Conservation (phyloP, 2,329 filamentous ascomycete genomes). For the Exophiala sideris region DNA sequence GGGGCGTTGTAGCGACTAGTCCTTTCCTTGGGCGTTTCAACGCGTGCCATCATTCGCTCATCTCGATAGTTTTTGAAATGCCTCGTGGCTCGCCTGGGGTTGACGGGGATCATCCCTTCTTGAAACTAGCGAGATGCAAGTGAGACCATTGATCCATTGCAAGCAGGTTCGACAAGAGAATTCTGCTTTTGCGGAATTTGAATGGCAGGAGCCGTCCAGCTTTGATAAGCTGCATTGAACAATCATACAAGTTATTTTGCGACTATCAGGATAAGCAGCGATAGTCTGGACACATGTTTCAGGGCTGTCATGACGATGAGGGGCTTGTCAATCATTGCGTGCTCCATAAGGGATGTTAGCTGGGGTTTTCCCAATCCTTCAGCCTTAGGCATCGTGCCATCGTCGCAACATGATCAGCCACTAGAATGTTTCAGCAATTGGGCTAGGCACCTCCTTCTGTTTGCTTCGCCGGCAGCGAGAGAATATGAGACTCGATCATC, state of each 20-base stretch:
- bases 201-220: too few relatives aligned
- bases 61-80: slow-evolving; percentile 5
- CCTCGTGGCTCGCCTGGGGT: slow-evolving; percentile 15
- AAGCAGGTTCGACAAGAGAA: not conserved
- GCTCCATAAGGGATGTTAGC: too few relatives aligned
- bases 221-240: too few relatives aligned
- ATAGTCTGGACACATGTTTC: too few relatives aligned
- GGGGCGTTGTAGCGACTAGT: not conserved
- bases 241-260: too few relatives aligned
- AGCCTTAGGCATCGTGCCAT: not conserved
- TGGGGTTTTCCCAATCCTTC: too few relatives aligned
- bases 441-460: not conserved
- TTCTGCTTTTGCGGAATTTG: too few relatives aligned
- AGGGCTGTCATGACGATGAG: too few relatives aligned
- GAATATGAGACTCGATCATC: too few relatives aligned
- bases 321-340: too few relatives aligned
- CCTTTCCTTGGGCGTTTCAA: slow-evolving; percentile 19
- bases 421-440: slow-evolving; percentile 15
- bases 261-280: too few relatives aligned
- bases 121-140: slow-evolving; percentile 2
- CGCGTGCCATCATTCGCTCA: slow-evolving; percentile 12
- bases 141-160: not conserved
- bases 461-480: too few relatives aligned
- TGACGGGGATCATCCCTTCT: not conserved
- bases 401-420: slow-evolving; percentile 11